Conservation (phyloP, 2,329 filamentous ascomycete genomes). For the Bipolaris sorokiniana region DNA sequence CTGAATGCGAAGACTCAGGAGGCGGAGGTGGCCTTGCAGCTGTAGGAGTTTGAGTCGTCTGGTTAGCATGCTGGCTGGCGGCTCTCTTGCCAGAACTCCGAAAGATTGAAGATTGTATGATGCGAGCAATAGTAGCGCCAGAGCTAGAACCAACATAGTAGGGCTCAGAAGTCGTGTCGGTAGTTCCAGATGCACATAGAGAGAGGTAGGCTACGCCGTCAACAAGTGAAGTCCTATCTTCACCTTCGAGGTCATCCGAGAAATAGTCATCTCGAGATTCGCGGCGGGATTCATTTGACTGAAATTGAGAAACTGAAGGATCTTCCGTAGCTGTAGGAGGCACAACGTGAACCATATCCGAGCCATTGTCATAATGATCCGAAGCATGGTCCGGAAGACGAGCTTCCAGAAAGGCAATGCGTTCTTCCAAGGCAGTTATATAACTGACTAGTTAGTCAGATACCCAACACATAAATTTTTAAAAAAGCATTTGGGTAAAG, state of each 20-base stretch:
- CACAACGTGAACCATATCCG: not conserved
- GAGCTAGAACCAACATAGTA: constrained; percentile 39
- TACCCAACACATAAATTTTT: not conserved
- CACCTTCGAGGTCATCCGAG: constrained; percentile 23
- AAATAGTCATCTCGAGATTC: constrained; percentile 14
- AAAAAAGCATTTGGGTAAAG: not conserved
- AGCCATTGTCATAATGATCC: constrained; percentile 28
- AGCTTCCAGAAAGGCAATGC: constrained; percentile 36
- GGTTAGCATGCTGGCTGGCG: not conserved
- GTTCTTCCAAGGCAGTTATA: constrained; percentile 35
- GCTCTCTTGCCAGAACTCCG: constrained; percentile 15
- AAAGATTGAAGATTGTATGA: constrained; percentile 37
- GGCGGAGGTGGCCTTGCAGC: constrained; percentile 5
- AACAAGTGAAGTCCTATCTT: constrained; percentile 32
- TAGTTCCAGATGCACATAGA: constrained; percentile 35
- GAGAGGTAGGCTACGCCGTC: constrained; percentile 39
- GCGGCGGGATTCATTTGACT: constrained; percentile 2
- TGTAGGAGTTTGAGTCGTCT: not conserved
- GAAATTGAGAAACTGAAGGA: not conserved
- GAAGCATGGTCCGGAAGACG: constrained; percentile 33
- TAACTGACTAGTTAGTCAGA: constrained; percentile 22
- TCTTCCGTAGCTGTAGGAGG: constrained; percentile 2
- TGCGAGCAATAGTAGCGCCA: constrained; percentile 36
- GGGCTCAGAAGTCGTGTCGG: constrained; percentile 29
- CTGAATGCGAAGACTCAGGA: constrained; percentile 10